Evolutionary conservation across 2,329 filamentous ascomycete genomes (phyloP), one percentile per base, ranked within the genome.

Genomic region (Hypocreales sp.): DNA sequence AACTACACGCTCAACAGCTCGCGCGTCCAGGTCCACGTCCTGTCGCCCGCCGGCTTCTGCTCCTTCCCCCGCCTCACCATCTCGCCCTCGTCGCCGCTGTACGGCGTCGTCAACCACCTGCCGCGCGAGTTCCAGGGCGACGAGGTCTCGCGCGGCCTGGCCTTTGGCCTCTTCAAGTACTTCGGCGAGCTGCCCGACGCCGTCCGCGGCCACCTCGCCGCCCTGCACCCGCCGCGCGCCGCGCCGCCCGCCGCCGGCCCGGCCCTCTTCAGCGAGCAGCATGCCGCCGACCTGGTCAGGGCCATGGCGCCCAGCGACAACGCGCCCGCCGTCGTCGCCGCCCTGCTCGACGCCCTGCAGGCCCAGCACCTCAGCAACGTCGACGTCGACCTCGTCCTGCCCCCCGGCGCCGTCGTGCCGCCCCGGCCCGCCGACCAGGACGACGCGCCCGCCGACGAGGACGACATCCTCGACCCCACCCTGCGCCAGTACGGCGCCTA

Each of bases 71-170:
- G 87, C 43, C 72, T 98, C 40, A 92, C 87, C 34, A 77, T 95
- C 38, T 92, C 87, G 15, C 90, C 90, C 24, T 92, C 80, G 45
- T 93, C 87, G 25, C 74, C 83, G 27, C 79, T 92, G 45, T 95
- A 95, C 53, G 70, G 74, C 39, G 87, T 86, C 29, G 90, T 98
- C 50, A 76, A 81, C 48, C 74, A 86, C 49, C 67, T 98, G 23
- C 84, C 90, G 22, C 78, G 84, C 47, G 87, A 94, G 48, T 84
- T 86, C 53, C 90, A 95, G 59, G 87, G 87, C 44, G 87, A 95
- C 50, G 87, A 95, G 53, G 66, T 92, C 37, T 92, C 79, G 54
- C 76, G 90, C 24, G 90, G 79, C 12, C 66, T 98, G 30, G 90
- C 87, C 25, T 92, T 95, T 52, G 84, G 82, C 31, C 64, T 98